Base-by-base conservation (phyloP, 495 filamentous ascomycete genomes). In the Monascus purpureus region DNA sequence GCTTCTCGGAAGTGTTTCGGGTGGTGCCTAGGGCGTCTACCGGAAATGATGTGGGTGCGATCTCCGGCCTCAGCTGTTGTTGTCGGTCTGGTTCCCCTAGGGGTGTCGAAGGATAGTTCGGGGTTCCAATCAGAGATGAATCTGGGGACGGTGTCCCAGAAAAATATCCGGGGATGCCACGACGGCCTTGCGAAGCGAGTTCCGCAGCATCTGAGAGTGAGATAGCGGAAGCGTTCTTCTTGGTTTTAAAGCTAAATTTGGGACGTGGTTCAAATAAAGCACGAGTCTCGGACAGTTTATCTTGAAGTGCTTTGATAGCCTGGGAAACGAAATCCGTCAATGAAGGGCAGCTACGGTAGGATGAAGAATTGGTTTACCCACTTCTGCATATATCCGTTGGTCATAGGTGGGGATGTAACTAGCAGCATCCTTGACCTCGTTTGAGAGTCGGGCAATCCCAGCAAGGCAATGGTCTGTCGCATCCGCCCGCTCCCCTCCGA, bases 391-490 rank as follows among this genome's bases (percentile, higher is more conserved):
- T 13, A 73, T 72, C 37, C 80, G 64, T 47, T 84, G 81, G 36
- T 88, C 82, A 43, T 84, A 82, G 2, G 79, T 69, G 4, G 82
- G 79, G 16, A 86, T 65, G 35, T 74, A 77, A 37, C 63, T 67
- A 1, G 73, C 68, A 5, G 74, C 68, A 57, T 81, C 75, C 40
- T 73, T 73, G 45, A 85, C 70, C 33, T 78, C 70, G 36, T 72
- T 67, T 1, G 77, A 79, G 11, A 87, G 64, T 24, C 67, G 61
- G 13, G 70, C 65, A 32, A 87, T 80, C 11, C 68, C 64, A 12
- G 75, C 66, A 23, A 80, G 59, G 42, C 69, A 77, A 40, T 79
- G 67, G 35, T 82, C 77, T 19, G 74, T 67, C n/a, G 73, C 72
- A 46, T 75, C 73, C 17, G 65, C 61, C 30, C 71, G 68, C 42